Evolutionary conservation across 1,284 basidiomycete species (phyloP).

Genomic region (Butyriboletus appendiculatus): DNA sequence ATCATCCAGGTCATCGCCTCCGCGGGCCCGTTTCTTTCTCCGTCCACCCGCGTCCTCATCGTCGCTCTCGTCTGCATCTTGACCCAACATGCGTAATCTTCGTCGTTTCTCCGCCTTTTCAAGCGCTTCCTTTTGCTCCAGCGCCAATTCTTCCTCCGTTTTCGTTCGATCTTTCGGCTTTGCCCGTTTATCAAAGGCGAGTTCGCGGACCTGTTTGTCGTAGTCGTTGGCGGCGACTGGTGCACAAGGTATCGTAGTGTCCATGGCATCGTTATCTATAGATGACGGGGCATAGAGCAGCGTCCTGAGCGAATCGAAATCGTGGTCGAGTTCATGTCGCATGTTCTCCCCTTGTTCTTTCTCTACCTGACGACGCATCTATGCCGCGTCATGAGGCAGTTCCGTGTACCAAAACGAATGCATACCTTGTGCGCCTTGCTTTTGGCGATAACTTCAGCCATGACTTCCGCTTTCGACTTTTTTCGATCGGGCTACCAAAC

Average conservation of each 20-base stretch:
- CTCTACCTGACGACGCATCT: conserved; percentile 88
- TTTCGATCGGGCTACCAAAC: conserved; percentile 69
- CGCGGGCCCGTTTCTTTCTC: conserved; percentile 49
- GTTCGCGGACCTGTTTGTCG: conserved; percentile 89
- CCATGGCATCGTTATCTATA: conserved; percentile 39
- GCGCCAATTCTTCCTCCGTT: conserved; percentile 92
- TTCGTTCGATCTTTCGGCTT: conserved; percentile 96
- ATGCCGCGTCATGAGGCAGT: conserved; percentile 1
- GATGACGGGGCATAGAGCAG: conserved; percentile 65
- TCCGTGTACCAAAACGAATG: neutral
- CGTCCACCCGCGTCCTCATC: conserved; percentile 50
- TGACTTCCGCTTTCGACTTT: conserved; percentile 94
- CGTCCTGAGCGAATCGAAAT: conserved; percentile 82
- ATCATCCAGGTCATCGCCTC: conserved; percentile 90
- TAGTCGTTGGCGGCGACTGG: conserved; percentile 49
- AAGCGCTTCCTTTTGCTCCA: conserved; percentile 86
- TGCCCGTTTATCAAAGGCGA: conserved; percentile 92
- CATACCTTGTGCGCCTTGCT: conserved; percentile 92
- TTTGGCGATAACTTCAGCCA: conserved; percentile 98
- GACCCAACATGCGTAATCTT: conserved; percentile 84
- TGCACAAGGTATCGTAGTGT: neutral
- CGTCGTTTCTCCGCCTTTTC: conserved; percentile 86
- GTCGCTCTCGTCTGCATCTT: conserved; percentile 62
- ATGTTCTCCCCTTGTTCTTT: conserved; percentile 86
- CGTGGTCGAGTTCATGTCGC: conserved; percentile 87